Conservation (phyloP, 306 rosid species). For the Cicer chorassanicum region DNA sequence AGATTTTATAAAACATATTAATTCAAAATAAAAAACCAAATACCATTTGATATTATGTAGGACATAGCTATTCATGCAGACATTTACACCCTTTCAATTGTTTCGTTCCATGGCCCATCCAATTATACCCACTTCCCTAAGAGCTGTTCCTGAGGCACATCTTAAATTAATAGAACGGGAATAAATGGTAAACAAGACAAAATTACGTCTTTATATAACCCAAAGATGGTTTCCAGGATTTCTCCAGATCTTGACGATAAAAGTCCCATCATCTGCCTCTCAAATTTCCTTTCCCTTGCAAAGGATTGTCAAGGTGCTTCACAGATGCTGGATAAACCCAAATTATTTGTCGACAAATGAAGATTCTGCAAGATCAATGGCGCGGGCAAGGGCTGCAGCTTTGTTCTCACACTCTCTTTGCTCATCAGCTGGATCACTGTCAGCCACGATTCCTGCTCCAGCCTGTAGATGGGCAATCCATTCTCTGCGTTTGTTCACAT, state of each 20-base stretch:
- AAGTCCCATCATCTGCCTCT: slow-evolving; percentile 6
- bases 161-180: not conserved
- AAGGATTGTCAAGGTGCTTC: slow-evolving; percentile 3
- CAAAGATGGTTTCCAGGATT: slow-evolving; percentile 1
- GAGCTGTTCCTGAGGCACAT: not conserved
- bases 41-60: too few species aligned
- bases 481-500: slow-evolving; percentile 70
- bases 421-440: slow-evolving; percentile 89
- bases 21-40: too few species aligned
- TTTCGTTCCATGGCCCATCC: not conserved
- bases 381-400: slow-evolving; percentile 92
- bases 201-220: not conserved
- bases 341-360: slow-evolving; percentile 66
- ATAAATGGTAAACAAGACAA: slow-evolving; percentile 13
- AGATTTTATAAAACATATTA: too few species aligned
- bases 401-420: slow-evolving; percentile 96
- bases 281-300: not conserved
- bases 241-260: not conserved
- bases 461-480: slow-evolving; percentile 97
- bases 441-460: slow-evolving; percentile 97
- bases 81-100: too few species aligned
- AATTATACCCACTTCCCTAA: not conserved
- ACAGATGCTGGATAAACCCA: not conserved
- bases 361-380: slow-evolving; percentile 96
- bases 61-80: too few species aligned